These are phyloP conservation scores for Termitomyces sp. DNA, from an alignment of 1,284 basidiomycete genomes.

Conservation along the genomic window DNA sequence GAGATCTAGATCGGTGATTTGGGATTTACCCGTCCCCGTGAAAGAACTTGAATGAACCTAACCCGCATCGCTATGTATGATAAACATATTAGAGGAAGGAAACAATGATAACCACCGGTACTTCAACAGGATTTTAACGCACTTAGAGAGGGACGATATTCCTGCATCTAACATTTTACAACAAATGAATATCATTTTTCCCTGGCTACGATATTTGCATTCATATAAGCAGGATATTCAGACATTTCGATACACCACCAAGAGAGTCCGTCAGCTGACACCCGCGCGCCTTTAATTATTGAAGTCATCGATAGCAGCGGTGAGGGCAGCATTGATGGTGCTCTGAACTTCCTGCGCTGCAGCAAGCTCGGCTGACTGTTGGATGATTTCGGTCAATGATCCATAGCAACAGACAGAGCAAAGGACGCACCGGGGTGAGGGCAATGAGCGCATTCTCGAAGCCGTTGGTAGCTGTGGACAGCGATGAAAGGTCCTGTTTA, in stretches of 20 bases:
- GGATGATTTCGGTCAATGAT: background rate
- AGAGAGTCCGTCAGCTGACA: background rate
- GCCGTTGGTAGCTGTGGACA: slow-evolving; percentile 14
- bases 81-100: too few species aligned
- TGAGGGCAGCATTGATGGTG: slow-evolving; percentile 13
- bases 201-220: too few species aligned
- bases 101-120: too few species aligned
- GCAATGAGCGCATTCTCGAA: slow-evolving; percentile 21
- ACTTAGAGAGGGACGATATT: too few species aligned
- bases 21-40: too few species aligned
- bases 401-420: background rate
- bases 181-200: too few species aligned
- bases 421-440: slow-evolving; percentile 18
- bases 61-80: too few species aligned
- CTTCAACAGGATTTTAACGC: too few species aligned
- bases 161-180: too few species aligned
- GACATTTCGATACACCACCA: background rate
- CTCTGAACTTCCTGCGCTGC: slow-evolving; percentile 11
- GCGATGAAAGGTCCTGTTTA: slow-evolving; percentile 20
- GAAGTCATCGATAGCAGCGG: slow-evolving; percentile 19
- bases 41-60: too few species aligned
- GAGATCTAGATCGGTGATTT: too few species aligned
- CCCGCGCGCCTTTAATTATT: background rate
- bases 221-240: background rate
- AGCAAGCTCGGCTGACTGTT: slow-evolving; percentile 1